A percentile compares a stretch with the other conserved stretches of the same genome.
Conservation (phyloP, 352 stramenopile genomes). For the Aphanomyces astaci region DNA sequence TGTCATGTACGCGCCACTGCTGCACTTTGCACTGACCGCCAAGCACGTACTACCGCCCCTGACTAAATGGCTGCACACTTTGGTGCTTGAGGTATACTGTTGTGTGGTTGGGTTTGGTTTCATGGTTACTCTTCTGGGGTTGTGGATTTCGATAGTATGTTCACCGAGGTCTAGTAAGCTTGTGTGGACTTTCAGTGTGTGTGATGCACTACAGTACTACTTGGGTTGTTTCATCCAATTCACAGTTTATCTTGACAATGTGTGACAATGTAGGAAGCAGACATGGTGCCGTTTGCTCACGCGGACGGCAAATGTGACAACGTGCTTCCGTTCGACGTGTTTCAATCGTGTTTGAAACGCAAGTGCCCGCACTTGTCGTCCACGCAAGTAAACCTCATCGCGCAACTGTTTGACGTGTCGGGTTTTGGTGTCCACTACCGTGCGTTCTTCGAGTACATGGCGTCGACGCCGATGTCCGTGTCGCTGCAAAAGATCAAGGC, state of each 20-base stretch:
- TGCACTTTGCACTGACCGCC: conserved; percentile 1
- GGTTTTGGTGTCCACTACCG: conserved; percentile 13
- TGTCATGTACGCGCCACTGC: conserved; percentile 6
- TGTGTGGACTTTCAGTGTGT: too few species aligned
- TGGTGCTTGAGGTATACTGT: conserved; percentile 13
- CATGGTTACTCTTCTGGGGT: too few species aligned
- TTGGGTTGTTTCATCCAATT: too few species aligned
- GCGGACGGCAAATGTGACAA: not conserved
- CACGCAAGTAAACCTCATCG: not conserved
- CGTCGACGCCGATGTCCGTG: not conserved
- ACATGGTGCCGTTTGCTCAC: not conserved
- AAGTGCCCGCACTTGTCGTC: not conserved
- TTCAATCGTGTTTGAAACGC: not conserved
- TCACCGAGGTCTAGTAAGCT: too few species aligned
- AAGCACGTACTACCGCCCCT: not conserved
- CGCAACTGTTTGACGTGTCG: conserved; percentile 14
- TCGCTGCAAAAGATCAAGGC: conserved; percentile 3
- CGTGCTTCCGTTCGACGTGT: not conserved
- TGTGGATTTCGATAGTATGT: too few species aligned
- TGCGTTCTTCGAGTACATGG: conserved; percentile 6
- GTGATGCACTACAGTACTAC: too few species aligned
- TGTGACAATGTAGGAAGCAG: not conserved
- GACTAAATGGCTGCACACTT: conserved; percentile 1
- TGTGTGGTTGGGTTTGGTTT: too few species aligned
- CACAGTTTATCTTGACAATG: too few species aligned